phyloP scores from a whole-genome alignment of 345 rosid species.

The Euclidium syriacum region DNA sequence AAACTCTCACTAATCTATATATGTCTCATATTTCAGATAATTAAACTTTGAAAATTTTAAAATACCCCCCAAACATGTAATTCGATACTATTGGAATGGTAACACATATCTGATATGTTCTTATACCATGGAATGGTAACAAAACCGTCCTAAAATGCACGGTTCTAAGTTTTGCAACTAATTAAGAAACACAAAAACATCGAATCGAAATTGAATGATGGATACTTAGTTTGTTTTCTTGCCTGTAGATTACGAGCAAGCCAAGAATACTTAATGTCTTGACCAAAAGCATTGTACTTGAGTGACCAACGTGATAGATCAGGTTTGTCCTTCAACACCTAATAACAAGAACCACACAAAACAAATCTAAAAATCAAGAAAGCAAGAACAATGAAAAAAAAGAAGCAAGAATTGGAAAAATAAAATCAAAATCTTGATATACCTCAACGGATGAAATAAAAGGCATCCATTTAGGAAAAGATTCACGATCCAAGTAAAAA shows the following conservation, averaged over 20 bases:
- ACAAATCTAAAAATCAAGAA: neutral
- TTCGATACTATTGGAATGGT: too few relatives aligned
- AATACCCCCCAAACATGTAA: too few relatives aligned
- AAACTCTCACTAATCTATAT: too few relatives aligned
- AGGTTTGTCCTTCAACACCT: conserved; percentile 82
- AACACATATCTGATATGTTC: too few relatives aligned
- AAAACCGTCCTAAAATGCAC: too few relatives aligned
- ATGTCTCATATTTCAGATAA: too few relatives aligned
- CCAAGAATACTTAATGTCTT: conserved; percentile 79
- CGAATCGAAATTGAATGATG: neutral
- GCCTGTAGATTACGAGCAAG: conserved; percentile 95
- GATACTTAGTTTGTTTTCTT: neutral
- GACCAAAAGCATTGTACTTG: conserved; percentile 82
- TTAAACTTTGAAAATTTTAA: too few relatives aligned
- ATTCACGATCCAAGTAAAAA: conserved; percentile 35
- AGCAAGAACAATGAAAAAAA: too few relatives aligned
- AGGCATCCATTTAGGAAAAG: conserved; percentile 38
- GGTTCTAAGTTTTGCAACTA: too few relatives aligned
- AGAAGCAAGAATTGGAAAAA: too few relatives aligned
- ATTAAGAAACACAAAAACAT: neutral
- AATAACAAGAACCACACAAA: neutral
- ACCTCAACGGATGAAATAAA: conserved; percentile 32
- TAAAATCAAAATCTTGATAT: too few relatives aligned
- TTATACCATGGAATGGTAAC: too few relatives aligned
- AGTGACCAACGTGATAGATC: conserved; percentile 83